Conservation (phyloP, 495 filamentous ascomycete species). For the Echria macrotheca region DNA sequence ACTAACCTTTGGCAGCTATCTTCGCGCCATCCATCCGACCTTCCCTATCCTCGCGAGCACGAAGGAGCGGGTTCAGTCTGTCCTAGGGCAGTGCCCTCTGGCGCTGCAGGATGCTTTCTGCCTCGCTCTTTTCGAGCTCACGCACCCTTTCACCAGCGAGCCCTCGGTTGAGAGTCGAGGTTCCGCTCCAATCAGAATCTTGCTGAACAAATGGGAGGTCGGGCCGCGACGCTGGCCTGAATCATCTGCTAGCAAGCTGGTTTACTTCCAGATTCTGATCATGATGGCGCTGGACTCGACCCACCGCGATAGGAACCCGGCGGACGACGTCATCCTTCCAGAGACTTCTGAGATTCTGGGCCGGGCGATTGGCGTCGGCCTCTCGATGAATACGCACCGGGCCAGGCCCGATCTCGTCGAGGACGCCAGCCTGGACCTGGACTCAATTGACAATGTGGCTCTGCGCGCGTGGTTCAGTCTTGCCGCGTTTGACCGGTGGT, state of each 20-base stretch:
- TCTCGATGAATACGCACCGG: slow-evolving; percentile 51
- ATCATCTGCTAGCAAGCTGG: slow-evolving; percentile 46
- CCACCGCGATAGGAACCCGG: slow-evolving; percentile 35
- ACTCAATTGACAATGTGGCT: slow-evolving; percentile 65
- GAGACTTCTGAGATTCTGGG: too few relatives aligned
- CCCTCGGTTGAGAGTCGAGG: too few relatives aligned
- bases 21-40: slow-evolving; percentile 63
- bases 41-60: slow-evolving; percentile 69
- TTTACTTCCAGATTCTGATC: slow-evolving; percentile 59
- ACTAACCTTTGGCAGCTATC: too few relatives aligned
- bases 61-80: slow-evolving; percentile 55
- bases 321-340: slow-evolving; percentile 30
- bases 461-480: slow-evolving; percentile 71
- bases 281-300: slow-evolving; percentile 58
- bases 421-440: slow-evolving; percentile 44
- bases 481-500: slow-evolving; percentile 69
- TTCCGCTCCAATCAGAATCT: too few relatives aligned
- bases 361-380: slow-evolving; percentile 54
- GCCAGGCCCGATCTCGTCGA: slow-evolving; percentile 22
- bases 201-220: slow-evolving; percentile 50
- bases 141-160: slow-evolving; percentile 60
- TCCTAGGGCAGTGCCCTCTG: slow-evolving; percentile 55
- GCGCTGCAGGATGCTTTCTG: slow-evolving; percentile 66
- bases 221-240: slow-evolving; percentile 40
- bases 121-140: slow-evolving; percentile 57